Evolutionary conservation across 805 yeast genomes (phyloP), one percentile per base, ranked within the genome.

Genomic region (Brettanomyces sp.): DNA sequence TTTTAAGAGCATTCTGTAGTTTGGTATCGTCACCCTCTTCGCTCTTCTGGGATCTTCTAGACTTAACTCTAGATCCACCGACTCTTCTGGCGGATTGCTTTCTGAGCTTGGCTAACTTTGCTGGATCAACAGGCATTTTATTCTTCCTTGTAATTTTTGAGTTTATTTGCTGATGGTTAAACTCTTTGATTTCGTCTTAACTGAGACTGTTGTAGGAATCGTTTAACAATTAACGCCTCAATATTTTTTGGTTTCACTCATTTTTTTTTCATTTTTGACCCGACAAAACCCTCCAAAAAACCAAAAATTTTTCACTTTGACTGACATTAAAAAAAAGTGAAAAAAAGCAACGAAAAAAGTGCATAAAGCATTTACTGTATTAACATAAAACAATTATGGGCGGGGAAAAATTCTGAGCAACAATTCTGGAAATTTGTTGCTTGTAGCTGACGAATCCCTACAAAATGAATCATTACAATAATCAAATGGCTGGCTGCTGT

Each of bases 21-120:
- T 90, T 89, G 69, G 88, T 76, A 73, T 90, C 96, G 64, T 89
- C 95, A 60, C 81, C 88, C 70, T 85, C 88, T 51, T 76, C 64
- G 59, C 77, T 67, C 65, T 74, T 70, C 64, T 71, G 72, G 57
- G 72, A 65, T 76, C 88, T 87, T 79, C 85, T 85, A 67, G 85
- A 84, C 79, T 87, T 86, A 66, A 95, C 83, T 79, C 99, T 89
- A 68, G 90, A 83, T 63, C 65, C 72, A 63, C 90, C 93, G 59
- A 84, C 82, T 64, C 93, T 90, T 74, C 77, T 82, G 69, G 85
- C 77, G 63, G 85, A 78, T 57, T 84, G 76, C 70, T 85, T 86
- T 68, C 88, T 95, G 69, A 90, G 79, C 74, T 85, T 88, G 61
- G 95, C 95, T 74, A 85, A 74, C 74, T 87, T 88, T 70, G 84